Conservation (phyloP, 106 monocot genomes). For the Triglochin maritima region DNA sequence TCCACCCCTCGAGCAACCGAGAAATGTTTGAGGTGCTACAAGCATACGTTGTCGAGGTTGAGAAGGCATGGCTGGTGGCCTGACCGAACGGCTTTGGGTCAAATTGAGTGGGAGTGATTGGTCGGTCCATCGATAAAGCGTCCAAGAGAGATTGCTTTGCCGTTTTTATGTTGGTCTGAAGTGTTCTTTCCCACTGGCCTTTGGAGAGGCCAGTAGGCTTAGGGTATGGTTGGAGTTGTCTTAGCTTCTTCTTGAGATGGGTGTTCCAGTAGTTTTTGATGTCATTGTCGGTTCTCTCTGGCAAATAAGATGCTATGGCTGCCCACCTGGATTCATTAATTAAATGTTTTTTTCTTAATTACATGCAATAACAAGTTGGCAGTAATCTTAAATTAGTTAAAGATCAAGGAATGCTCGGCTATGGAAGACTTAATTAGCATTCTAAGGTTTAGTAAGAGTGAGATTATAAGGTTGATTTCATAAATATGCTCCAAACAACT, state of each 20-base stretch:
- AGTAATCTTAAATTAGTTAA: neutral
- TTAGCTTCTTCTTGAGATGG: slow-evolving; percentile 22
- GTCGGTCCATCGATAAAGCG: slow-evolving; percentile 12
- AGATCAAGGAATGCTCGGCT: neutral
- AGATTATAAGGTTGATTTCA: too few relatives aligned
- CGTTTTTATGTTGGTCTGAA: slow-evolving; percentile 20
- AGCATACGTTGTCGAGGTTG: slow-evolving; percentile 9
- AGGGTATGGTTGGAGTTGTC: neutral
- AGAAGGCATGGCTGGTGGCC: neutral
- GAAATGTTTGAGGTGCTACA: slow-evolving; percentile 23
- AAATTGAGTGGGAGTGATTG: neutral
- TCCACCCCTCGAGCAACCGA: slow-evolving; percentile 17
- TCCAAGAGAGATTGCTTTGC: slow-evolving; percentile 22
- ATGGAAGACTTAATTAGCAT: too few relatives aligned
- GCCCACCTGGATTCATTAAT: slow-evolving; percentile 17
- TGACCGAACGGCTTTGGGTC: neutral
- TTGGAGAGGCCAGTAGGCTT: neutral
- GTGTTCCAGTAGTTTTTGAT: slow-evolving; percentile 33
- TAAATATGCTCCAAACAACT: too few relatives aligned
- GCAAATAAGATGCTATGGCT: slow-evolving; percentile 22
- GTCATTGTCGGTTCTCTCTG: slow-evolving; percentile 27
- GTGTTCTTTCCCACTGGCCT: slow-evolving; percentile 30
- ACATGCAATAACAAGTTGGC: neutral
- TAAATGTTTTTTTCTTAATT: neutral
- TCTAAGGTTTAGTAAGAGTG: too few relatives aligned